Percentiles rank a stretch among this genome's conserved stretches.
Conservation (phyloP, 352 stramenopile genomes). For the Blastocystis sp. region DNA sequence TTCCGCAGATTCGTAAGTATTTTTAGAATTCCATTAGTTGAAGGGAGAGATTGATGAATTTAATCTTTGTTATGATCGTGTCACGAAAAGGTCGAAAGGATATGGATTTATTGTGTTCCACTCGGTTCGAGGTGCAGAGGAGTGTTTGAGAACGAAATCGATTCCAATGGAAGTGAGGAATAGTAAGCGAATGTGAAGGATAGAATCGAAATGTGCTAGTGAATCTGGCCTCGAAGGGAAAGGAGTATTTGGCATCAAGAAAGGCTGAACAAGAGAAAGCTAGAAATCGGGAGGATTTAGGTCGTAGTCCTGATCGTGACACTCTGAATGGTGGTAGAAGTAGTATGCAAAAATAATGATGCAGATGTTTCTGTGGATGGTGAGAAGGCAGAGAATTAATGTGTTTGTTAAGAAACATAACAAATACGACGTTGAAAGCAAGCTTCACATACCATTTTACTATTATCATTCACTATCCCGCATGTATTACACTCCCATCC, state of each 20-base stretch:
- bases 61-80: neutral
- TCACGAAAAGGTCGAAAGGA: neutral
- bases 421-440: conserved; percentile 39
- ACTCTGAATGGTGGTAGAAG: too few relatives aligned
- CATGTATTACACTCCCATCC: conserved; percentile 22
- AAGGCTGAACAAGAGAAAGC: neutral
- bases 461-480: conserved; percentile 38
- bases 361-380: too few relatives aligned
- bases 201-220: neutral
- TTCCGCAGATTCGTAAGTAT: neutral
- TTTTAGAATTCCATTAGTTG: neutral
- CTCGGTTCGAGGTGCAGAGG: neutral
- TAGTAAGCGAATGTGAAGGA: neutral
- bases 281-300: too few relatives aligned
- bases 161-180: neutral
- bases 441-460: conserved; percentile 23
- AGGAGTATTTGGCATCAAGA: neutral
- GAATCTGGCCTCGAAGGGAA: neutral
- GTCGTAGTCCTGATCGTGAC: too few relatives aligned
- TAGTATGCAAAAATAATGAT: too few relatives aligned
- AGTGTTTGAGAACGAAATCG: neutral
- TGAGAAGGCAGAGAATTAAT: neutral
- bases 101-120: neutral
- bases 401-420: neutral
- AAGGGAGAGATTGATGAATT: neutral